These are phyloP conservation scores for Trichosporon inkin DNA, from an alignment of 1,284 basidiomycete species.

Conservation along the genomic window DNA sequence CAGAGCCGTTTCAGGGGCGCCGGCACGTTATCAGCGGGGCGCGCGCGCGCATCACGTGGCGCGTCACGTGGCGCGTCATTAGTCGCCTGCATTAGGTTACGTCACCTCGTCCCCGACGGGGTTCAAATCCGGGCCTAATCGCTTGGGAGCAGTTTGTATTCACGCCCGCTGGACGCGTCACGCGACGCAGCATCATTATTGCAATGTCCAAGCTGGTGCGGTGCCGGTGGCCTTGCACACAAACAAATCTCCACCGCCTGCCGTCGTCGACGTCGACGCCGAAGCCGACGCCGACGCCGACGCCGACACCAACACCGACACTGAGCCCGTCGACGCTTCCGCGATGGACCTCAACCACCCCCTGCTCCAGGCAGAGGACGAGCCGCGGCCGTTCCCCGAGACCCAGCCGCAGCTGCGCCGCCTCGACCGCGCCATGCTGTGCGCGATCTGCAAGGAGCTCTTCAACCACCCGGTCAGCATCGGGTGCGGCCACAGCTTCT, in stretches of 20 bases:
- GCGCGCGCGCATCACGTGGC: not conserved
- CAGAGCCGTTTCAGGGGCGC: not conserved
- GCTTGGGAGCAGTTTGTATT: not conserved
- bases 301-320: too few species aligned
- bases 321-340: too few species aligned
- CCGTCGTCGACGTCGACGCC: not conserved
- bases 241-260: not conserved
- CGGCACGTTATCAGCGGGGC: not conserved
- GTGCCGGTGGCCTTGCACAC: not conserved
- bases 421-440: conserved; percentile 38
- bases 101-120: not conserved
- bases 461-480: conserved; percentile 44
- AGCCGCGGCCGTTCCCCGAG: conserved; percentile 38
- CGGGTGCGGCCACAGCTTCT: conserved; percentile 48
- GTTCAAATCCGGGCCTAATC: not conserved
- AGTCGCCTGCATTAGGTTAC: not conserved
- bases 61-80: not conserved
- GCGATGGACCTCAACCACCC: conserved; percentile 43
- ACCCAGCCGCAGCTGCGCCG: conserved; percentile 32
- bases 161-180: not conserved
- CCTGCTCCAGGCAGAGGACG: conserved; percentile 30
- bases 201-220: not conserved
- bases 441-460: conserved; percentile 46
- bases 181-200: conserved; percentile 4
- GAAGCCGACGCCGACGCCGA: not conserved